phyloP scores from a whole-genome alignment of 179 eudicot species.

The Spinacia oleracea region DNA sequence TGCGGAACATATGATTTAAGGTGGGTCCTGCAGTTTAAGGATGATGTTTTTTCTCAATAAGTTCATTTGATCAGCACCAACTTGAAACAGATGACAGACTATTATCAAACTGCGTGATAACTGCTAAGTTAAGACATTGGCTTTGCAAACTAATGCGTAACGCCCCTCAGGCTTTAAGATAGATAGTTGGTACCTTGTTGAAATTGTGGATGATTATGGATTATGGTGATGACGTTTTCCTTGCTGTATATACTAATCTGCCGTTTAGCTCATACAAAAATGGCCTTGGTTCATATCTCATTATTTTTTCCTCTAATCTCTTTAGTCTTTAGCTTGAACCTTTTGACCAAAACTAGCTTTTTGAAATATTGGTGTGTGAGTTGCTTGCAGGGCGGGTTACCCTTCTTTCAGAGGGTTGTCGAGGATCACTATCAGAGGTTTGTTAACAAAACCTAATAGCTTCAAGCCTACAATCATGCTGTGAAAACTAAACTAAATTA shows the following conservation, averaged over 20 bases:
- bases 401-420: conserved; percentile 94
- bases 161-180: background rate
- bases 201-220: background rate
- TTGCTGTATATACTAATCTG: background rate
- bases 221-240: no score
- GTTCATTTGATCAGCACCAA: background rate
- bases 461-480: background rate
- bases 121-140: background rate
- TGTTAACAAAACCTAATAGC: conserved; percentile 19
- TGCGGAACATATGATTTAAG: background rate
- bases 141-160: background rate
- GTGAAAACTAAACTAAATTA: conserved; percentile 5
- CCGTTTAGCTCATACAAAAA: background rate
- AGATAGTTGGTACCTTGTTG: background rate
- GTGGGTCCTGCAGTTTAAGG: background rate
- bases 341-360: conserved; percentile 17
- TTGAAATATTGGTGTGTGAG: conserved; percentile 11
- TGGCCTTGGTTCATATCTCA: background rate
- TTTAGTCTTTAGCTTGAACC: background rate
- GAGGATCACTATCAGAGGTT: conserved; percentile 99
- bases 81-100: conserved; percentile 4
- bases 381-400: conserved; percentile 64
- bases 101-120: background rate
- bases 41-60: background rate
- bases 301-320: no score